Conservation (phyloP, 2,329 filamentous ascomycete genomes). For the Ceratocystiopsis minuta region DNA sequence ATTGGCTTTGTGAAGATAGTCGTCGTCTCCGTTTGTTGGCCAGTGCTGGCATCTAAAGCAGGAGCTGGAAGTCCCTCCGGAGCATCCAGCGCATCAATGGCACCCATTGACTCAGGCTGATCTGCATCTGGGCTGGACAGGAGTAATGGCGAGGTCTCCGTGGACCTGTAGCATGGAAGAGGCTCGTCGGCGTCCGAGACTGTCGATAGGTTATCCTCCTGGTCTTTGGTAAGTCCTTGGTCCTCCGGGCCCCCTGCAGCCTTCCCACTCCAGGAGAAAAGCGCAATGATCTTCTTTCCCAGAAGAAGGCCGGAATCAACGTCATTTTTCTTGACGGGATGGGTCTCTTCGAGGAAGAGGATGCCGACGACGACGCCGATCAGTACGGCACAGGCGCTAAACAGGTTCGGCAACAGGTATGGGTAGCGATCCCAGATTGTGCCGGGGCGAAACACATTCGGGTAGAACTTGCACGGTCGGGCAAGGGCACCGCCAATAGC, state of each 20-base stretch:
- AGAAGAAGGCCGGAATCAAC: conserved; percentile 61
- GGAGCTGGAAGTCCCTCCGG: conserved; percentile 11
- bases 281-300: conserved; percentile 49
- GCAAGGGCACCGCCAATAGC: conserved; percentile 82
- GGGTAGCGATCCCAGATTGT: conserved; percentile 75
- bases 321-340: conserved; percentile 59
- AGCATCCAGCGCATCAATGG: conserved; percentile 11
- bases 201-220: too few relatives aligned
- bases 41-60: too few relatives aligned
- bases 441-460: conserved; percentile 49
- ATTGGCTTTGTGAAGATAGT: conserved; percentile 69
- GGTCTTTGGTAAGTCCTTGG: too few relatives aligned
- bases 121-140: conserved; percentile 6
- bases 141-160: conserved; percentile 20
- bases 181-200: conserved; percentile 32
- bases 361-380: conserved; percentile 62
- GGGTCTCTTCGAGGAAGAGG: conserved; percentile 86
- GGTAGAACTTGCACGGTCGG: conserved; percentile 69
- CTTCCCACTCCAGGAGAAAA: conserved; percentile 18
- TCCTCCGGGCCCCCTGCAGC: background rate
- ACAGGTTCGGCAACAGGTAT: conserved; percentile 82
- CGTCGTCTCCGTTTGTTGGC: background rate
- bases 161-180: conserved; percentile 51
- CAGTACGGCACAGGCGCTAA: conserved; percentile 63
- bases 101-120: conserved; percentile 13